These are phyloP conservation scores for Pulveroboletus frians DNA, from an alignment of 768 basidiomycete species.

Conservation along the genomic window DNA sequence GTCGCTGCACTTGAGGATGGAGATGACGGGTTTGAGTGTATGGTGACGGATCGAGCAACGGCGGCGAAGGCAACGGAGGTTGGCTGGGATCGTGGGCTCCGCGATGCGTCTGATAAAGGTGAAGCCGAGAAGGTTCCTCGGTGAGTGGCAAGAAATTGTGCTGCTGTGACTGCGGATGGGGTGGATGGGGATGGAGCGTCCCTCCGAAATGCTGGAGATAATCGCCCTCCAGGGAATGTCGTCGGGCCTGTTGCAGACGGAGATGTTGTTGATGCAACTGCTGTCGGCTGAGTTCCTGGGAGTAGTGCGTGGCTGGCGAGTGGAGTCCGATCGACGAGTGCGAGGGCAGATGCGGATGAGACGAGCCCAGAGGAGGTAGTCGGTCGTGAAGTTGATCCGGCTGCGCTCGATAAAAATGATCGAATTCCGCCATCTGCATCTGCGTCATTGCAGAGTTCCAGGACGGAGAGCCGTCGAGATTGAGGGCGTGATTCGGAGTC, in stretches of 20 bases:
- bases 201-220: constrained; percentile 36
- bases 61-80: constrained; percentile 25
- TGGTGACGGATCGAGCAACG: constrained; percentile 30
- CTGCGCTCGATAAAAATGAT: constrained; percentile 40
- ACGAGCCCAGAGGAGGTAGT: constrained; percentile 43
- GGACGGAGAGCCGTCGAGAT: constrained; percentile 74
- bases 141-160: constrained; percentile 22
- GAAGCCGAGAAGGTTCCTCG: constrained; percentile 30
- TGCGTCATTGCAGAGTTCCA: constrained; percentile 84
- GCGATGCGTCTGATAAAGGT: constrained; percentile 33
- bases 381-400: constrained; percentile 36
- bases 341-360: constrained; percentile 44
- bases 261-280: constrained; percentile 36
- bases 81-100: constrained; percentile 31
- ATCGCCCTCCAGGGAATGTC: constrained; percentile 32
- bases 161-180: constrained; percentile 26
- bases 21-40: constrained; percentile 28
- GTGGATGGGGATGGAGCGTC: constrained; percentile 29
- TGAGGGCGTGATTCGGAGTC: constrained; percentile 72
- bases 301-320: constrained; percentile 36
- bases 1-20: constrained; percentile 32
- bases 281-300: constrained; percentile 45
- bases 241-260: constrained; percentile 32
- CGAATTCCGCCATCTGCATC: constrained; percentile 41
- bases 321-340: constrained; percentile 45